Evolutionary conservation across 176 grass and related monocot species (phyloP).

Genomic region (Zea luxurians): DNA sequence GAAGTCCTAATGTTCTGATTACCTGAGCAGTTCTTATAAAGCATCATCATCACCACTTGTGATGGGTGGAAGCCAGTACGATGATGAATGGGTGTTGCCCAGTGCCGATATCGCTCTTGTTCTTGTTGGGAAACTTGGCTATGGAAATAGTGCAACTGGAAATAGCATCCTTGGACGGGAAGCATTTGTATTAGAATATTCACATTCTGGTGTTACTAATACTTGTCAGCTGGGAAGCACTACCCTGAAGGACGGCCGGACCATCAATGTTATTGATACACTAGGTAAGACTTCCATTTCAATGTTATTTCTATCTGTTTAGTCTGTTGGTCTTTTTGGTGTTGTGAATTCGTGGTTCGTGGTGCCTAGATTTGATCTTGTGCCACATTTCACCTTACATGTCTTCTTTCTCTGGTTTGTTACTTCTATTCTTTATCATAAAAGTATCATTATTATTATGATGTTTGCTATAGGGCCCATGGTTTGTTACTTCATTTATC

Average conservation of each 20-base stretch:
- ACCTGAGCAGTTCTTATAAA: slow-evolving; percentile 30
- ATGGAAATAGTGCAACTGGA: slow-evolving; percentile 82
- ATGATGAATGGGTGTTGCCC: slow-evolving; percentile 84
- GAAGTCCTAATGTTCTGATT: background rate
- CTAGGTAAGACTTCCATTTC: slow-evolving; percentile 35
- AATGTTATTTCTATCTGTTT: background rate
- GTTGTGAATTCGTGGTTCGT: background rate
- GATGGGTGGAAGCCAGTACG: slow-evolving; percentile 57
- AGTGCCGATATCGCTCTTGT: slow-evolving; percentile 64
- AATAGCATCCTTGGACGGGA: slow-evolving; percentile 82
- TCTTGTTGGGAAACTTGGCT: slow-evolving; percentile 81
- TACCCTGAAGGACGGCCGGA: slow-evolving; percentile 52
- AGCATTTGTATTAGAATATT: slow-evolving; percentile 61
- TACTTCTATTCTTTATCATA: background rate
- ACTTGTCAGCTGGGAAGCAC: slow-evolving; percentile 73
- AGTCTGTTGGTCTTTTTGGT: background rate
- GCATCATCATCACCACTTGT: slow-evolving; percentile 11
- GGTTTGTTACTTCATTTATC: background rate
- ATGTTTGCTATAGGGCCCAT: background rate
- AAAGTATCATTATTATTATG: background rate
- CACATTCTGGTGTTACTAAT: slow-evolving; percentile 61
- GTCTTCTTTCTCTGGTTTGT: background rate
- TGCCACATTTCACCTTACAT: background rate
- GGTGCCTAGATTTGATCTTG: background rate
- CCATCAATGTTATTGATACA: slow-evolving; percentile 71